These are phyloP conservation scores for Corynespora cassiicola DNA, from an alignment of 2,329 filamentous ascomycete species.

Conservation along the genomic window DNA sequence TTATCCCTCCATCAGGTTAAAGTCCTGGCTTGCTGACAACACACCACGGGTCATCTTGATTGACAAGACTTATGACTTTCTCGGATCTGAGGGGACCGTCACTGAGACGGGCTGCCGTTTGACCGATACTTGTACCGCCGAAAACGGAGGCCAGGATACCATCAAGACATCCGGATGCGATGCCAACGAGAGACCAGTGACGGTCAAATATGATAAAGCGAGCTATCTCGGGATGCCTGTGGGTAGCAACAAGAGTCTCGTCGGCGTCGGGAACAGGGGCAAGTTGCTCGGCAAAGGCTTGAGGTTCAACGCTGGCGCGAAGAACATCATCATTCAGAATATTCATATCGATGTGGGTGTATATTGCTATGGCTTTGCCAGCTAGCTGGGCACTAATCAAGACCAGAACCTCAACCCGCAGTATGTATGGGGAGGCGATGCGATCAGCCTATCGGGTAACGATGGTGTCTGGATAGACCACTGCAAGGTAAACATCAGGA, in stretches of 20 bases:
- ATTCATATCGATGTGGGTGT: conserved; percentile 45
- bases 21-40: conserved; percentile 32
- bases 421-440: conserved; percentile 49
- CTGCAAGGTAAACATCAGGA: conserved; percentile 36
- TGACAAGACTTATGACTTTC: conserved; percentile 32
- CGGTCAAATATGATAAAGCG: conserved; percentile 39
- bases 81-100: conserved; percentile 25
- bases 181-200: conserved; percentile 18
- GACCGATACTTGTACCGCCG: conserved; percentile 6
- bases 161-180: conserved; percentile 56
- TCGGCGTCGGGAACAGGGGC: conserved; percentile 47
- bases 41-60: conserved; percentile 46
- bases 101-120: conserved; percentile 24
- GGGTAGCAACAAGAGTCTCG: conserved; percentile 48
- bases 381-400: too few relatives aligned
- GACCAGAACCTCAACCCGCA: conserved; percentile 47
- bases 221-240: conserved; percentile 34
- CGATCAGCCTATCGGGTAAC: conserved; percentile 41
- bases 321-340: conserved; percentile 49
- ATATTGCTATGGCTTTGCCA: too few relatives aligned
- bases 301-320: conserved; percentile 32
- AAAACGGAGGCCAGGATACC: conserved; percentile 59
- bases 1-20: too few relatives aligned
- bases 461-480: conserved; percentile 47
- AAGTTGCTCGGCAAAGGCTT: conserved; percentile 47